Evolutionary conservation across 169 alveolate genomes (phyloP), one percentile per base, ranked within the genome.

Genomic region (Plasmodium vinckei): DNA sequence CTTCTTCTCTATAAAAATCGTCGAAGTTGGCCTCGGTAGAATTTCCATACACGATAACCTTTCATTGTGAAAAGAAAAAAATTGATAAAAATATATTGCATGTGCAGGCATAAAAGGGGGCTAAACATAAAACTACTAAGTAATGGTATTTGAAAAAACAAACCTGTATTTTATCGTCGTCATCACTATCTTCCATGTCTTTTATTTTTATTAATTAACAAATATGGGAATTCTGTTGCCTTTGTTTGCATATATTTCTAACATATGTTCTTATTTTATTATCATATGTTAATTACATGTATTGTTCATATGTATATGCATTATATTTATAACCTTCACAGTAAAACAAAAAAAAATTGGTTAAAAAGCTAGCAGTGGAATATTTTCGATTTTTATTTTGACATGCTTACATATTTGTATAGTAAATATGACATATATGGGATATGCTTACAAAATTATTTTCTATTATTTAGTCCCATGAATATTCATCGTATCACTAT

Each of bases 21-120:
- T 82, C 90, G 49, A 82, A 82, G 17, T 82, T 67, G 53, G 84
- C 90, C 49, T 67, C 84, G 17, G 90, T 63, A 51, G 90, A 65
- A 67, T 82, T 82, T 67, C 84, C 90, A 69, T 67, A 82, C 15
- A 82, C 71, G 33, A 82, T 82, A 13, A 82, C 90, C 90, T 82
- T 33, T n/a, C 12, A 25, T 33, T 46, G 67, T 33, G 1, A 10
- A 46, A 1, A 33, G 47, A 44, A 59, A 65, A 56, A 61, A 4
- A 42, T 0, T 13, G 15, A 59, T n/a, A 67, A 1, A 53, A n/a
- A 73, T 21, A 53, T 53, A 33, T 51, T 9, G 27, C 67, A 39
- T 23, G 27, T 13, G 42, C 13, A 44, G 51, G 17, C 9, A 51
- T 51, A 19, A 60, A 19, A 60, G 7, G 25, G 7, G 6, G 19